Percentiles rank a stretch among this genome's conserved stretches.
phyloP scores from a whole-genome alignment of 306 rosid species.

The Quillaja saponaria region DNA sequence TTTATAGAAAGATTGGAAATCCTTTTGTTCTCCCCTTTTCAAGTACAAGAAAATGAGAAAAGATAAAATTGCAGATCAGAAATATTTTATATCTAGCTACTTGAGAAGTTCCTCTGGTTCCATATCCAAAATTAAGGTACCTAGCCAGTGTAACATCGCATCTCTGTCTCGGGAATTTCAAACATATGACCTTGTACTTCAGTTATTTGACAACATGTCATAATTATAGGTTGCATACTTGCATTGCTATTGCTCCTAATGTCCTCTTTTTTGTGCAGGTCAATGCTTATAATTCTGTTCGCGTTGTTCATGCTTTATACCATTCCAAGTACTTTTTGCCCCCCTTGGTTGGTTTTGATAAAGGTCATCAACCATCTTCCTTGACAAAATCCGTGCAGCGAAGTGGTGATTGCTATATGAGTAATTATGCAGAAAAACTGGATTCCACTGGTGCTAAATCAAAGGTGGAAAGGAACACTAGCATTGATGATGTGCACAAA shows the following conservation, averaged over 20 bases:
- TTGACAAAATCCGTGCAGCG: constrained; percentile 36
- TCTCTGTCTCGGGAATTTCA: constrained; percentile 3
- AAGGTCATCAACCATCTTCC: constrained; percentile 44
- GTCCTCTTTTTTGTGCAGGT: constrained; percentile 52
- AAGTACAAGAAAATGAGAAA: neutral
- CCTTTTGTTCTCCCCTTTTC: neutral
- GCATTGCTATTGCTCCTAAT: neutral
- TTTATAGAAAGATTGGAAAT: constrained; percentile 4
- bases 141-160: neutral
- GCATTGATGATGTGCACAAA: constrained; percentile 56
- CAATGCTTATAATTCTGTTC: constrained; percentile 74
- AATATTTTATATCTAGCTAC: neutral
- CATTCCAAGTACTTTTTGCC: constrained; percentile 77
- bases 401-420: constrained; percentile 31
- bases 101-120: neutral
- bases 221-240: neutral
- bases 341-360: constrained; percentile 38
- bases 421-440: constrained; percentile 24
- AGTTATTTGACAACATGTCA: neutral
- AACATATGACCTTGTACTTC: neutral
- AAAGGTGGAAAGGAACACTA: constrained; percentile 34
- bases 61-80: neutral
- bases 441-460: constrained; percentile 30
- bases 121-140: neutral
- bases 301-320: constrained; percentile 70